phyloP scores from a whole-genome alignment of 768 basidiomycete species.

The Rhodotorula kratochvilovae region DNA sequence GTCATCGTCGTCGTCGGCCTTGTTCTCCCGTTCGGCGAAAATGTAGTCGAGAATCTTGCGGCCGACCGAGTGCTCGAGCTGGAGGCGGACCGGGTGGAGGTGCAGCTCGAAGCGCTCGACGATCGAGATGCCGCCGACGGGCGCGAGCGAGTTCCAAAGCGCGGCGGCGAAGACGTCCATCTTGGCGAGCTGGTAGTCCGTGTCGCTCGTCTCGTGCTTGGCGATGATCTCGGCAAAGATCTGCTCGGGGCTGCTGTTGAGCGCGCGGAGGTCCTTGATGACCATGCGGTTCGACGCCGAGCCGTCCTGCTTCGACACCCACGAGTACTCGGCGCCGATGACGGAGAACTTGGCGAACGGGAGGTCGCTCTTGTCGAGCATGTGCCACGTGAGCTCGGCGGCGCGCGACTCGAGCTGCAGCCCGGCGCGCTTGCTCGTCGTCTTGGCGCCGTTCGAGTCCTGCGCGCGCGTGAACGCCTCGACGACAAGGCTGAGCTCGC shows the following conservation, averaged over 20 bases:
- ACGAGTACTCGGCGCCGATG: constrained; percentile 68
- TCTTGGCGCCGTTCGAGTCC: constrained; percentile 49
- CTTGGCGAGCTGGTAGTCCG: constrained; percentile 61
- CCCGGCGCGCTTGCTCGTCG: constrained; percentile 52
- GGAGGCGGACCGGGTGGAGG: constrained; percentile 78
- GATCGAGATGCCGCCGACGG: constrained; percentile 88
- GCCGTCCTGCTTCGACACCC: constrained; percentile 81
- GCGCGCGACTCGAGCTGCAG: constrained; percentile 75
- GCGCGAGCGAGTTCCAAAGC: constrained; percentile 76
- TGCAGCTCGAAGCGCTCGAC: constrained; percentile 74
- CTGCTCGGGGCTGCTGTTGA: constrained; percentile 77
- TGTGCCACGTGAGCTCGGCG: constrained; percentile 82
- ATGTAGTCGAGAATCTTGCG: constrained; percentile 80
- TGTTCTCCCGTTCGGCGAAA: constrained; percentile 51
- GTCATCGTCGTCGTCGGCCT: neutral
- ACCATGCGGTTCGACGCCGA: constrained; percentile 72
- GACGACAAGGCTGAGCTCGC: constrained; percentile 77
- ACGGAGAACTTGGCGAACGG: constrained; percentile 81
- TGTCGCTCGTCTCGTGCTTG: constrained; percentile 52
- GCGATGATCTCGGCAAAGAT: constrained; percentile 82
- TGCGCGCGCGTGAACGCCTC: constrained; percentile 80
- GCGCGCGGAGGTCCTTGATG: constrained; percentile 72
- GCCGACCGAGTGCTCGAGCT: constrained; percentile 78
- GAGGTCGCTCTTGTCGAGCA: constrained; percentile 65
- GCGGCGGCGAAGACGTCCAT: constrained; percentile 68